phyloP scores from a whole-genome alignment of 805 yeast genomes.

The Kockiozyma suomiensis region DNA sequence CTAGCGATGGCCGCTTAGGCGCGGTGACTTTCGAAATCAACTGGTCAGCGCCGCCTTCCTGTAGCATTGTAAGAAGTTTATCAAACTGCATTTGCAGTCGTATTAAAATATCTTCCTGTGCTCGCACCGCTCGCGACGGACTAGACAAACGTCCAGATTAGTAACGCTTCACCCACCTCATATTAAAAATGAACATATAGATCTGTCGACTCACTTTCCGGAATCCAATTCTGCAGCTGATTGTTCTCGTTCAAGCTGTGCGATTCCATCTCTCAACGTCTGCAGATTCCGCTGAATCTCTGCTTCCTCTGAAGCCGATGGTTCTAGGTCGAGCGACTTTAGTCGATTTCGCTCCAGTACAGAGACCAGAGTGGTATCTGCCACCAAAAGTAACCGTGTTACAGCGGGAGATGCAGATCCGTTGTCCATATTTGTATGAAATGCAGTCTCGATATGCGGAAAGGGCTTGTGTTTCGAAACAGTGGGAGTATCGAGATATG shows the following conservation, averaged over 20 bases:
- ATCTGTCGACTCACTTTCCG: conserved; percentile 11
- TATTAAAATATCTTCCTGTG: conserved; percentile 26
- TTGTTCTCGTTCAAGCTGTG: conserved; percentile 36
- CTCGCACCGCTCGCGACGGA: conserved; percentile 19
- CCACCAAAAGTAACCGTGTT: conserved; percentile 33
- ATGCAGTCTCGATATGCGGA: too few species aligned
- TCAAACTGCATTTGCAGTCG: conserved; percentile 33
- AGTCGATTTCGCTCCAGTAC: conserved; percentile 42
- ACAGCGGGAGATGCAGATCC: conserved; percentile 10
- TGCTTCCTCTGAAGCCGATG: conserved; percentile 38
- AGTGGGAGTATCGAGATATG: background rate
- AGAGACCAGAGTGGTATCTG: conserved; percentile 41
- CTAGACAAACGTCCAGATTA: background rate
- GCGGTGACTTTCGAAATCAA: conserved; percentile 13
- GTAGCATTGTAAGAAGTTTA: conserved; percentile 26
- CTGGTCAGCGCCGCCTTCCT: conserved; percentile 28
- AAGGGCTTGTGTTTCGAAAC: too few species aligned
- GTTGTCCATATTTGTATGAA: background rate
- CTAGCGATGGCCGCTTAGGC: conserved; percentile 19
- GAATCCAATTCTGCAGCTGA: conserved; percentile 20
- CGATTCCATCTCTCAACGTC: conserved; percentile 37
- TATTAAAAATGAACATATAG: background rate
- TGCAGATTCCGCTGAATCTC: conserved; percentile 38
- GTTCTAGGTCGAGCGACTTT: conserved; percentile 36
- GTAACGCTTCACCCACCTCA: background rate